Evolutionary conservation across 2,329 filamentous ascomycete genomes (phyloP), one percentile per base, ranked within the genome.

Genomic region (Diplodia scrobiculata): DNA sequence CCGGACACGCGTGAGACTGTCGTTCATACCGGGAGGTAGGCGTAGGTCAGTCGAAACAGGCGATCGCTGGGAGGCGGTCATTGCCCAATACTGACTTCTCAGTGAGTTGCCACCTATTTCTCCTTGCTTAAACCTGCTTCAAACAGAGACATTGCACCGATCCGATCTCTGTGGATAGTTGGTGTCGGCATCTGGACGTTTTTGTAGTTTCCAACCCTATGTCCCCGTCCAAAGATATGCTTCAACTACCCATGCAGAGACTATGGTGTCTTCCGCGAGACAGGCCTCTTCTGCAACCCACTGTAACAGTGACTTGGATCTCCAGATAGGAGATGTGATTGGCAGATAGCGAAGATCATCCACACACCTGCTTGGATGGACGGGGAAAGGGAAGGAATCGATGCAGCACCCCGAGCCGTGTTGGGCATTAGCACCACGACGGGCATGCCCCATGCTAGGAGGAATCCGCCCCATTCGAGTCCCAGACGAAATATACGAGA

Each of bases 401-500:
- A 17, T 17, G 54, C 27, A 59, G 58, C 58, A 50, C 34, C 29
- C 34, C 13, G n/a, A 19, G 41, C 58, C 34, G 29, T 13, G 51
- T 62, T 62, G 41, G 58, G 55, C 2, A 13, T 50, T 62, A 62
- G 58, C 9, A 50, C 17, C 5, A 27, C 58, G 45, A n/a, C 58
- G 29, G 58, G 29, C 14, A 17, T 14, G 25, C 45, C 54, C 58
- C 58, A 62, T 62, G 58, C 45, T 25, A 19, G 29, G n/a, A 50
- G 58, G 41, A 10, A 17, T 7, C 25, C 27, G n/a, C 21, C 41
- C 51, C 58, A 62, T 62, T 51, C 45, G 45, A 34, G 27, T 25
- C 17, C n/a, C 32, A n/a, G 58, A n/a, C 14, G n/a, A 38, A 25
- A 62, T 62, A 62, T 62, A 62, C 58, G 58, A 62, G 38, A 45